Base-by-base conservation (phyloP, 805 yeast species). In the Ogataea nitratoaversa region DNA sequence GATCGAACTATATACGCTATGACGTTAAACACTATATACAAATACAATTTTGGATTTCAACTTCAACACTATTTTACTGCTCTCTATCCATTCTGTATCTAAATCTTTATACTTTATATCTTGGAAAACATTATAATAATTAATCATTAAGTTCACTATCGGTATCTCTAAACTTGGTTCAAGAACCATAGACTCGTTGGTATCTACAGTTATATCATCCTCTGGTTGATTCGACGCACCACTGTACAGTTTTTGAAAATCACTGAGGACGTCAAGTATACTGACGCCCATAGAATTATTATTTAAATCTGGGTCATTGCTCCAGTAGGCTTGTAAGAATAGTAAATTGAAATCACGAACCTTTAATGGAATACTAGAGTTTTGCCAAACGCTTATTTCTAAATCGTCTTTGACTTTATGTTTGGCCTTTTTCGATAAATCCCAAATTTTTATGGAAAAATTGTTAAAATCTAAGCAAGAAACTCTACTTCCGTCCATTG, bases 261-360 rank as follows among this genome's bases (percentile, higher is more conserved):
- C 46, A 7, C 36, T 32, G 19, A 47, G 18, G 8, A 47, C 34
- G 14, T 41, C 42, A 6, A 43, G 34, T 8, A 37, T 17, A 8
- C 19, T 35, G 6, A 28, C 28, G 6, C 30, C 28, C 13, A 40
- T 41, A 18, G 37, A 32, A 34, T 41, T 41, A 11, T 36, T 36
- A 14, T 27, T 18, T 11, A 36, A 25, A n/a, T 19, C 35, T 11
- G 18, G 32, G 16, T 23, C n/a, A 12, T 37, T 23, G 37, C 40
- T 46, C 55, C 62, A 51, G 24, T 45, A 44, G 7, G 48, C 36
- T 36, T 60, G 62, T 8, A 59, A 34, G 23, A 57, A 43, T 6
- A 57, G 35, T 18, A 53, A 43, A 17, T 50, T 47, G 19, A 58
- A 58, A 33, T 56, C 50, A 2, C 60, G 56, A 1, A 54, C 49